These are phyloP conservation scores for Corylus avellana DNA, from an alignment of 306 rosid species.

Conservation along the genomic window DNA sequence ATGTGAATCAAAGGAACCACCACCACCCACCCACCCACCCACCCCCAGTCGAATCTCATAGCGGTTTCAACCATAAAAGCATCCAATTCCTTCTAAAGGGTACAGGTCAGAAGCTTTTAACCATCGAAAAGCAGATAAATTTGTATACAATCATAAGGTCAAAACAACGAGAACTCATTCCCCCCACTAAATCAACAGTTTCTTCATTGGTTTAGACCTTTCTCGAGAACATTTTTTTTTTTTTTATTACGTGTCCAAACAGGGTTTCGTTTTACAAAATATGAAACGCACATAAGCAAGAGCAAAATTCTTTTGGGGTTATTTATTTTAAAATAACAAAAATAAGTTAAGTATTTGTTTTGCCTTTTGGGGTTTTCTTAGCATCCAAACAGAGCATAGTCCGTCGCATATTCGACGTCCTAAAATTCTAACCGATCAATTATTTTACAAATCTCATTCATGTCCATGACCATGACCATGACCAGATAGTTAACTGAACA, in stretches of 20 bases:
- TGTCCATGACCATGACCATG: neutral
- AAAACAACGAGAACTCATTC: neutral
- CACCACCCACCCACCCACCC: neutral
- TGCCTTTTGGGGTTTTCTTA: neutral
- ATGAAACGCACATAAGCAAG: neutral
- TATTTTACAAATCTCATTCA: neutral
- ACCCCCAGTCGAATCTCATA: neutral
- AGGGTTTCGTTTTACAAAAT: neutral
- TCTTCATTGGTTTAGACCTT: neutral
- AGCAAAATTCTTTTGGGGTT: neutral
- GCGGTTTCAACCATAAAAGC: slow-evolving; percentile 25
- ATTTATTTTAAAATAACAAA: neutral
- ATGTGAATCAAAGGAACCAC: slow-evolving; percentile 30
- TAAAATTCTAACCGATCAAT: neutral
- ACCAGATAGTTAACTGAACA: neutral
- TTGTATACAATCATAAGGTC: neutral
- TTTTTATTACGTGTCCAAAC: neutral
- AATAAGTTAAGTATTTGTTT: neutral
- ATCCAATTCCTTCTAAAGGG: slow-evolving; percentile 17
- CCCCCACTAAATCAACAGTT: neutral
- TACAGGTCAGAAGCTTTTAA: neutral
- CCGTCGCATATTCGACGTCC: neutral
- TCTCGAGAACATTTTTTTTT: neutral
- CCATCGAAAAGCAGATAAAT: neutral
- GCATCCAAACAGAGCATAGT: neutral